Base-by-base conservation (phyloP, 2,329 filamentous ascomycete species). In the Fusarium oxysporum region DNA sequence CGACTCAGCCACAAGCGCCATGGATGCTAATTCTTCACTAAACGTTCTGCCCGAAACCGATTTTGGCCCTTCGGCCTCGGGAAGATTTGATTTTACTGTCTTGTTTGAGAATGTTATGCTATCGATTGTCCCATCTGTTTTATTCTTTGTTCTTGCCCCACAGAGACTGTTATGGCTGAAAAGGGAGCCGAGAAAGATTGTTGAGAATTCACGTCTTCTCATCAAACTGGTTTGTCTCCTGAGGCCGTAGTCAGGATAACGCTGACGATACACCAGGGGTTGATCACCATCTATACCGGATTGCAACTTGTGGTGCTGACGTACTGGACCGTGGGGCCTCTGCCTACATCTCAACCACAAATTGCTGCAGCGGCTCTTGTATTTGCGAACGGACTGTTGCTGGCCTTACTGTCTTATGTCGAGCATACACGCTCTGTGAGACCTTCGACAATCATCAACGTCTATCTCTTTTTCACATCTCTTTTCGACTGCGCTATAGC, bases 381-480 rank as follows among this genome's bases (percentile, higher is more conserved):
- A 19, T 59, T 70, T 57, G 28, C 64, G 12, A 68, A 68, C 28
- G 67, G 67, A 9, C 25, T 70, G 6, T 51, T 58, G 6, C 21
- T 70, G 19, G 48, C 55, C 3, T 30, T 70, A 5, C 28, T 70
- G 17, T 70, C 67, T 6, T 55, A 64, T 25, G 67, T 37, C 13
- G 67, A 70, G 32, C 67, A 70, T 44, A 70, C 65, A 4, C 64
- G 67, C 17, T 70, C 67, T 1, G 64, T 70, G 6, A 16, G 67
- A 14, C 67, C 67, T 23, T 70, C 67, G 8, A 68, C 67, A 7
- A 55, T 70, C 4, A 70, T 70, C 16, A 68, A 68, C 21, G 40
- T 62, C 25, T 70, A 70, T n/a, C 35, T 70, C 8, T 32, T 70
- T 23, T 58, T 70, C 19, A 70, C 67, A 10, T 21, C 38, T 0